Percentiles rank a stretch among this genome's conserved stretches.
phyloP scores from a whole-genome alignment of 1,284 basidiomycete species.

The Meripilus lineatus region DNA sequence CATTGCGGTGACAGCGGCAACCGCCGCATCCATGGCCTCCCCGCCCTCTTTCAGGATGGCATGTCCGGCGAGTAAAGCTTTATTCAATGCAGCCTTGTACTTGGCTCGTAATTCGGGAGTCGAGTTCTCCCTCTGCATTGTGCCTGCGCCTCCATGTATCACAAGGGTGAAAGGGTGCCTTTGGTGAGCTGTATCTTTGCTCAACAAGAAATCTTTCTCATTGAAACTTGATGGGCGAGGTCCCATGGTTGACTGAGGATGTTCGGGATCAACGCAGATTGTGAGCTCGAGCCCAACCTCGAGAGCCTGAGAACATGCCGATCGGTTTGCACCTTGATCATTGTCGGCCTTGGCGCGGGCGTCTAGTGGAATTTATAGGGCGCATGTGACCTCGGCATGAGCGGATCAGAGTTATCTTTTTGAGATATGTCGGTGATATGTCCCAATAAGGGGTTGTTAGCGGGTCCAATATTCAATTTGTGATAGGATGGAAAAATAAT shows the following conservation, averaged over 20 bases:
- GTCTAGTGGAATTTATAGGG: no score
- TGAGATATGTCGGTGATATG: no score
- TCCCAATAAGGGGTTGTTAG: no score
- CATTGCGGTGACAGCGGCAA: slow-evolving; percentile 67
- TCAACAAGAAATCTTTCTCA: slow-evolving; percentile 12
- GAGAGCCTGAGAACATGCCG: not conserved
- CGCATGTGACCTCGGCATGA: no score
- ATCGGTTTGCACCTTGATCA: not conserved
- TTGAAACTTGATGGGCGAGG: no score
- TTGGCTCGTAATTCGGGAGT: slow-evolving; percentile 55
- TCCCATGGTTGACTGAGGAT: no score
- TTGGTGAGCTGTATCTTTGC: not conserved
- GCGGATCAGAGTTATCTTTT: no score
- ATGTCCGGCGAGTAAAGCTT: slow-evolving; percentile 60
- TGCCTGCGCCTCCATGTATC: slow-evolving; percentile 78
- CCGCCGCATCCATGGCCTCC: slow-evolving; percentile 79
- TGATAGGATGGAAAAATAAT: not conserved
- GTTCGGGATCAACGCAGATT: no score
- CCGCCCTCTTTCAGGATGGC: slow-evolving; percentile 59
- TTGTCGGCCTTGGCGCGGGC: no score
- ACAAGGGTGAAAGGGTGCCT: slow-evolving; percentile 36
- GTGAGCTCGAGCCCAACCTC: no score
- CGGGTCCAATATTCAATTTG: no score
- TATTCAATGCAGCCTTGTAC: slow-evolving; percentile 52
- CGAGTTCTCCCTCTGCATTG: slow-evolving; percentile 52